These are phyloP conservation scores for Cubamyces sp. DNA, from an alignment of 768 basidiomycete species.

Conservation along the genomic window DNA sequence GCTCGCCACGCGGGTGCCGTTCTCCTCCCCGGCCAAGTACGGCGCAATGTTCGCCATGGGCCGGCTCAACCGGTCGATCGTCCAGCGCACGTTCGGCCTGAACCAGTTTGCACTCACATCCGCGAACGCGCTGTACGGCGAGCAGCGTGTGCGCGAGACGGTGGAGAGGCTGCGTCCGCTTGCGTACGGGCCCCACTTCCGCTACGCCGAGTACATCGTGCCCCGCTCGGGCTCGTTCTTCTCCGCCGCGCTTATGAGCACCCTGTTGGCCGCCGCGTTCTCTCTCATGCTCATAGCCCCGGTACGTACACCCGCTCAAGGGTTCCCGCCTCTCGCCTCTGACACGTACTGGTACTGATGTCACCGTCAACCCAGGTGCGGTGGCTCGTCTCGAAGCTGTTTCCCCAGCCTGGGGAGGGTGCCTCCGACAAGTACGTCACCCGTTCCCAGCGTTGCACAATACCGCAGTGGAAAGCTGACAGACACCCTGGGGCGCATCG, in stretches of 20 bases:
- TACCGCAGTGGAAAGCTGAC: no score
- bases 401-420: conserved; percentile 61
- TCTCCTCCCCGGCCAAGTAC: conserved; percentile 36
- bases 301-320: conserved; percentile 25
- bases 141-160: conserved; percentile 5
- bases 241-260: conserved; percentile 45
- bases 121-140: conserved; percentile 16
- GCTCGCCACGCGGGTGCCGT: conserved; percentile 44
- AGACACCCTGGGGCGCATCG: no score
- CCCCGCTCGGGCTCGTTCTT: conserved; percentile 38
- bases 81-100: conserved; percentile 62
- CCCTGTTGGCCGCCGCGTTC: conserved; percentile 4
- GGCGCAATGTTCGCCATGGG: conserved; percentile 52
- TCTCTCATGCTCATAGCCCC: conserved; percentile 31
- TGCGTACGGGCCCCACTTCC: conserved; percentile 72
- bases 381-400: conserved; percentile 53
- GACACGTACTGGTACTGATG: background rate
- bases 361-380: conserved; percentile 47
- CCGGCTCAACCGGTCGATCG: conserved; percentile 48
- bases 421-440: conserved; percentile 66
- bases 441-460: background rate
- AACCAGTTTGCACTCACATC: conserved; percentile 38
- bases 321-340: background rate
- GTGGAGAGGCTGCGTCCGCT: conserved; percentile 28
- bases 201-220: conserved; percentile 72